Percentiles rank a stretch among this genome's conserved stretches.
phyloP scores from a whole-genome alignment of 1,284 basidiomycete genomes.

The Cystobasidium pallidum region DNA sequence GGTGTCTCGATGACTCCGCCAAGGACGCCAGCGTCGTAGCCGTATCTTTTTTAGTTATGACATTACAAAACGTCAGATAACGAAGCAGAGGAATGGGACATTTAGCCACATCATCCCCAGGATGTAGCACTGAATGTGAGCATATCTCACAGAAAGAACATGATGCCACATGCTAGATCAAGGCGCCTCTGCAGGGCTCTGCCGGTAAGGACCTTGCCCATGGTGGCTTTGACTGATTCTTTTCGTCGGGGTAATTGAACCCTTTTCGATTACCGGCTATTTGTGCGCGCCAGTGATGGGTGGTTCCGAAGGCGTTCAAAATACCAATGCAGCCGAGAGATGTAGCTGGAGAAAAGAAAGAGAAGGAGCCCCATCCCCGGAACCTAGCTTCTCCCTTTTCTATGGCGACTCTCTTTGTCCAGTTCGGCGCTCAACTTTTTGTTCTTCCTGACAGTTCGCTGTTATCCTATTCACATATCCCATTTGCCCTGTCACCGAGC shows the following conservation, averaged over 20 bases:
- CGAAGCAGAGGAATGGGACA: too few species aligned
- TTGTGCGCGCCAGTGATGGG: too few species aligned
- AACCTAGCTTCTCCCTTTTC: background rate
- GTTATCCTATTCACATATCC: background rate
- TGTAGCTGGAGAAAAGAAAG: background rate
- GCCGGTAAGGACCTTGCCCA: constrained; percentile 10
- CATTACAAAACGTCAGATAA: background rate
- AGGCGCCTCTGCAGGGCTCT: constrained; percentile 27
- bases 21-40: constrained; percentile 43
- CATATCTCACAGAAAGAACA: constrained; percentile 35
- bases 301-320: background rate
- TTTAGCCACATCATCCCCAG: background rate
- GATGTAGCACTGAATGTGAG: background rate
- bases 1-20: constrained; percentile 39
- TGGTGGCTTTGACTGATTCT: background rate
- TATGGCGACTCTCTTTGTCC: background rate
- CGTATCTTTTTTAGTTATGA: constrained; percentile 27
- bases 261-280: background rate
- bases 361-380: constrained; percentile 10
- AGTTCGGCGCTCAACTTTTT: background rate
- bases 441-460: constrained; percentile 5
- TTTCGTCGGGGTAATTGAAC: background rate
- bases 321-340: background rate
- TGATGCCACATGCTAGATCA: constrained; percentile 36
- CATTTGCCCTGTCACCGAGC: background rate